Conservation (phyloP, 192 early-diverging fungal genomes). For the Podila epigama region DNA sequence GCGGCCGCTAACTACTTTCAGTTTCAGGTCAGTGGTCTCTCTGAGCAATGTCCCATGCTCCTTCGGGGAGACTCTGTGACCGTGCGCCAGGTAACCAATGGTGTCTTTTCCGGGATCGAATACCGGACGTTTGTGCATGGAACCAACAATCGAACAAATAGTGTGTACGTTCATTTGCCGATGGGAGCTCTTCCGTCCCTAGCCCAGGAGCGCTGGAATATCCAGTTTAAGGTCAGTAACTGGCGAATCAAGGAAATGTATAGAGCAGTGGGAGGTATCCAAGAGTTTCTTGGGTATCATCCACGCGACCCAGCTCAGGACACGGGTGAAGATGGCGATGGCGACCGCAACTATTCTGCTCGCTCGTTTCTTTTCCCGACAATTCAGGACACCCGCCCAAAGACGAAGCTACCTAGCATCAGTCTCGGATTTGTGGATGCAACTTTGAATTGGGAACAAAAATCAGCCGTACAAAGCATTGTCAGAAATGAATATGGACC, state of each 20-base stretch:
- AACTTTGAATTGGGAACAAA: slow-evolving; percentile 43
- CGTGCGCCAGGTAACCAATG: slow-evolving; percentile 30
- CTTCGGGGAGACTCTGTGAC: slow-evolving; percentile 41
- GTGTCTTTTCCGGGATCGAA: slow-evolving; percentile 24
- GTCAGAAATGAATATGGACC: slow-evolving; percentile 41
- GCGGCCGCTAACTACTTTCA: slow-evolving; percentile 27
- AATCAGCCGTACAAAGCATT: slow-evolving; percentile 40
- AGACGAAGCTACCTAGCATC: slow-evolving; percentile 26
- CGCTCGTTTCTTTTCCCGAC: slow-evolving; percentile 43
- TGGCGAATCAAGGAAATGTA: slow-evolving; percentile 38
- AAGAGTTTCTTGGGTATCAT: slow-evolving; percentile 46
- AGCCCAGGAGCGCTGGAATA: slow-evolving; percentile 36
- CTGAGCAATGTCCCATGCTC: slow-evolving; percentile 36
- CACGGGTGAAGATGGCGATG: slow-evolving; percentile 7
- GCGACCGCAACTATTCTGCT: slow-evolving; percentile 25
- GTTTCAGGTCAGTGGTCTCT: slow-evolving; percentile 42
- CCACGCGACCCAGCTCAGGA: slow-evolving; percentile 26
- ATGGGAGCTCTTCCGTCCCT: slow-evolving; percentile 37
- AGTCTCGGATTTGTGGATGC: slow-evolving; percentile 37
- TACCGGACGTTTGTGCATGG: slow-evolving; percentile 43
- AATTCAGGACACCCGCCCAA: slow-evolving; percentile 22
- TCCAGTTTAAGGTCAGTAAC: slow-evolving; percentile 43
- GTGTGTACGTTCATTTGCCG: slow-evolving; percentile 41
- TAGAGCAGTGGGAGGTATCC: slow-evolving; percentile 40
- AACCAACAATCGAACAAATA: slow-evolving; percentile 38